Conservation (phyloP, 1,139 yeast genomes). For the Insectozyma bohioensis region DNA sequence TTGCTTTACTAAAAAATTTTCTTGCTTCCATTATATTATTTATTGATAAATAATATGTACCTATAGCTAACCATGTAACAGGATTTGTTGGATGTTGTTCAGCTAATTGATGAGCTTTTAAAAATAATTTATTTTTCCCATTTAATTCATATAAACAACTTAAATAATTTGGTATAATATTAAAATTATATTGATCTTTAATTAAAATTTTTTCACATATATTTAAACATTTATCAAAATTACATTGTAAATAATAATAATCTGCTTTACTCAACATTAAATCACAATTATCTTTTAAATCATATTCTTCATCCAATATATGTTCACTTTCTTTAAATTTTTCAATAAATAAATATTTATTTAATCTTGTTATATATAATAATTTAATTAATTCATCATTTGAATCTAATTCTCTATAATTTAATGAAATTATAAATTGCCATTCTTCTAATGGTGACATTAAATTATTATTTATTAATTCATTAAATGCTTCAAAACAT, state of each 20-base stretch:
- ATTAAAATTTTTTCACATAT: conserved; percentile 67
- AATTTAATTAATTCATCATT: conserved; percentile 77
- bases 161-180: conserved; percentile 76
- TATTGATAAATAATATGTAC: conserved; percentile 80
- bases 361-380: conserved; percentile 72
- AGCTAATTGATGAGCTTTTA: conserved; percentile 82
- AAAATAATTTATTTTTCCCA: conserved; percentile 76
- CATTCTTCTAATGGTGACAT: conserved; percentile 87
- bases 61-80: conserved; percentile 91
- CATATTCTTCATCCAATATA: conserved; percentile 68
- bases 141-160: conserved; percentile 86
- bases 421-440: conserved; percentile 67
- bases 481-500: conserved; percentile 91
- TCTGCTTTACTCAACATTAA: conserved; percentile 72
- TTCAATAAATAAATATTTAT: conserved; percentile 66
- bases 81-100: conserved; percentile 82
- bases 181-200: conserved; percentile 68
- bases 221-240: conserved; percentile 71
- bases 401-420: conserved; percentile 70
- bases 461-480: conserved; percentile 68
- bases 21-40: conserved; percentile 80
- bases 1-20: conserved; percentile 84
- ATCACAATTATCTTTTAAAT: conserved; percentile 67
- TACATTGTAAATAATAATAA: conserved; percentile 70
- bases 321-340: conserved; percentile 66